These are phyloP conservation scores for Yueomyces sp. DNA, from an alignment of 805 yeast genomes.

Conservation along the genomic window DNA sequence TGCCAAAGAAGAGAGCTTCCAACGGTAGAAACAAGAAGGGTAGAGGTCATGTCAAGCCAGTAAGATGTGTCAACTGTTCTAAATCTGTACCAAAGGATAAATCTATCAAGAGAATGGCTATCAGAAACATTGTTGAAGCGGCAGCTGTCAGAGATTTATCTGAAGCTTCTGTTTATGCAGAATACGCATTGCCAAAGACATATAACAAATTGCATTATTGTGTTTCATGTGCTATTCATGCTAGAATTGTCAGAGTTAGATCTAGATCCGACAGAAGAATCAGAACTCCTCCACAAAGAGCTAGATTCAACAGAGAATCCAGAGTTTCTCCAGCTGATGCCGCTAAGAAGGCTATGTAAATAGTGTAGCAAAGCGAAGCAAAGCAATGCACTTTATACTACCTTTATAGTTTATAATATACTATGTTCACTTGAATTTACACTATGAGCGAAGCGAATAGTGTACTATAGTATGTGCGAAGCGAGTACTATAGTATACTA, in stretches of 20 bases:
- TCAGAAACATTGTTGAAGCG: conserved; percentile 99
- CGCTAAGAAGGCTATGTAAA: conserved; percentile 78
- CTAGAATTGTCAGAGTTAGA: conserved; percentile 99
- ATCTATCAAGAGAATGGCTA: conserved; percentile 99
- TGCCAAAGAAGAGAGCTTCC: conserved; percentile 99
- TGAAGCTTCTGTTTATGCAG: conserved; percentile 98
- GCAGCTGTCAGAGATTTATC: conserved; percentile 99
- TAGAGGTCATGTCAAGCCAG: conserved; percentile 99
- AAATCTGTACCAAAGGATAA: conserved; percentile 99
- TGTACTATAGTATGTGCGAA: too few species aligned
- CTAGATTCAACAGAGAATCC: conserved; percentile 93
- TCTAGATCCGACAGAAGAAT: conserved; percentile 97
- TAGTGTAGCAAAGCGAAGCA: background rate
- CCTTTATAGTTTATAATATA: too few species aligned
- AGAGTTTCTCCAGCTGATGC: conserved; percentile 95
- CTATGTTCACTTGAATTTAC: too few species aligned
- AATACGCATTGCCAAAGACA: conserved; percentile 98
- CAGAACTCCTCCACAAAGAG: conserved; percentile 99
- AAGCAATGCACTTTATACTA: background rate
- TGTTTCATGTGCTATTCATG: conserved; percentile 99
- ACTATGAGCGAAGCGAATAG: too few species aligned
- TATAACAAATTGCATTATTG: conserved; percentile 99
- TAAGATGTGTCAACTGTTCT: conserved; percentile 99
- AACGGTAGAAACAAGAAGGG: conserved; percentile 99
- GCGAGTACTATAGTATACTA: too few species aligned